Conservation (phyloP, 306 rosid genomes). For the Datisca glomerata region DNA sequence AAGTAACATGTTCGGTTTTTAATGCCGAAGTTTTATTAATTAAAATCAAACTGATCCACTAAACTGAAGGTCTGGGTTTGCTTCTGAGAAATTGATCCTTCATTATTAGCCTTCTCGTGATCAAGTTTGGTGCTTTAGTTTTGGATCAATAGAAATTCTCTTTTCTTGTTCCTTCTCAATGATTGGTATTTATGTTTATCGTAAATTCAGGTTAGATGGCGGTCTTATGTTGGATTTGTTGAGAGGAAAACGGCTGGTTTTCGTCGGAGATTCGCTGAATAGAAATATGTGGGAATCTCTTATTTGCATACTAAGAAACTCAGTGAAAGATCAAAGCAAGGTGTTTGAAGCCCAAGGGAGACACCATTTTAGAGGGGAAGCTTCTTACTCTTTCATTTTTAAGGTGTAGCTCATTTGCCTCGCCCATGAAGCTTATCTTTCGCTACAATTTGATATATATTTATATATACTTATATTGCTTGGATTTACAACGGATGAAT, state of each 20-base stretch:
- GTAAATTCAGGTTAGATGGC: slow-evolving; percentile 51
- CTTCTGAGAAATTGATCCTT: too few species aligned
- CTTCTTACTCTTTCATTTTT: slow-evolving; percentile 75
- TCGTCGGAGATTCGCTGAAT: slow-evolving; percentile 96
- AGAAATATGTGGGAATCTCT: slow-evolving; percentile 99
- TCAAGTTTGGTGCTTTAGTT: too few species aligned
- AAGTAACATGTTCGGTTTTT: not conserved
- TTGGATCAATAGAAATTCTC: too few species aligned
- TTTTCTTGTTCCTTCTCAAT: not conserved
- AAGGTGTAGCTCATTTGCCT: slow-evolving; percentile 27
- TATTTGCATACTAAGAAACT: slow-evolving; percentile 70
- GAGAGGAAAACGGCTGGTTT: slow-evolving; percentile 71
- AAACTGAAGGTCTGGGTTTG: too few species aligned
- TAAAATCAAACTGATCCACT: too few species aligned
- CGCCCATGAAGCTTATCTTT: not conserved
- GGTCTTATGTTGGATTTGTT: slow-evolving; percentile 52
- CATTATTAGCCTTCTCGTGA: too few species aligned
- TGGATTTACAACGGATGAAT: slow-evolving; percentile 8
- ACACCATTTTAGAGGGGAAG: slow-evolving; percentile 72
- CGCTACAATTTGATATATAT: not conserved
- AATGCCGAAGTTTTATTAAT: too few species aligned
- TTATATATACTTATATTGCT: not conserved
- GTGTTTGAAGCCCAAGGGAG: slow-evolving; percentile 81
- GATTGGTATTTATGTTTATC: not conserved
- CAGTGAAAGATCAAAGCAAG: slow-evolving; percentile 40